Evolutionary conservation across 2,329 filamentous ascomycete species (phyloP).

Genomic region (Diaporthe sp.): DNA sequence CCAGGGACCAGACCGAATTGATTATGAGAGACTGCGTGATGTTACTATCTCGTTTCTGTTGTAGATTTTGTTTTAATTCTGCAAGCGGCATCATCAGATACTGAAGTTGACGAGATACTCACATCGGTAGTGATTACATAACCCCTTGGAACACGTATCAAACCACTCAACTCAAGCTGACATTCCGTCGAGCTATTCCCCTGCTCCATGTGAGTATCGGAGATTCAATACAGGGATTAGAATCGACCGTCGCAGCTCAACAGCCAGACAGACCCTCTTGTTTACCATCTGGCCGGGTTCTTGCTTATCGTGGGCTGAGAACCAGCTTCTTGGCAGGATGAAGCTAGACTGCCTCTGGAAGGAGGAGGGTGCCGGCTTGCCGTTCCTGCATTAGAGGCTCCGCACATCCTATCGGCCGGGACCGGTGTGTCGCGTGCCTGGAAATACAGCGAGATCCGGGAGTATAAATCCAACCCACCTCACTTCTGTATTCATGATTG

Average conservation of each 20-base stretch:
- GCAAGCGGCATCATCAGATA: background rate
- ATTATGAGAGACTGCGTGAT: too few relatives aligned
- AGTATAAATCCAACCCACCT: background rate
- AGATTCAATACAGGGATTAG: background rate
- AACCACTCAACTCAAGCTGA: background rate
- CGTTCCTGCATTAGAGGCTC: slow-evolving; percentile 24
- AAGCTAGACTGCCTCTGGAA: slow-evolving; percentile 21
- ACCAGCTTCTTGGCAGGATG: background rate
- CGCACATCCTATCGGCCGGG: slow-evolving; percentile 2
- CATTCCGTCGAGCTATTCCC: background rate
- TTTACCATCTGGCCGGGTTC: background rate
- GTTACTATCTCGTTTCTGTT: too few relatives aligned
- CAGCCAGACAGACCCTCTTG: background rate
- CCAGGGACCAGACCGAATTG: too few relatives aligned
- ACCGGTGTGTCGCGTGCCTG: background rate
- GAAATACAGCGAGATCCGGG: background rate
- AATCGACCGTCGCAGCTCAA: background rate
- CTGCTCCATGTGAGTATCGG: background rate
- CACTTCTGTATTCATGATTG: background rate
- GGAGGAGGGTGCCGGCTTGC: slow-evolving; percentile 2
- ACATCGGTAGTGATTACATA: background rate
- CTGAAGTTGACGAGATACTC: background rate
- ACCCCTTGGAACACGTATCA: background rate
- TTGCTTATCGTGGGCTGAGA: slow-evolving; percentile 14
- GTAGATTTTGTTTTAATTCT: background rate